Conservation (phyloP, 768 basidiomycete genomes). For the Kwoniella sp. region DNA sequence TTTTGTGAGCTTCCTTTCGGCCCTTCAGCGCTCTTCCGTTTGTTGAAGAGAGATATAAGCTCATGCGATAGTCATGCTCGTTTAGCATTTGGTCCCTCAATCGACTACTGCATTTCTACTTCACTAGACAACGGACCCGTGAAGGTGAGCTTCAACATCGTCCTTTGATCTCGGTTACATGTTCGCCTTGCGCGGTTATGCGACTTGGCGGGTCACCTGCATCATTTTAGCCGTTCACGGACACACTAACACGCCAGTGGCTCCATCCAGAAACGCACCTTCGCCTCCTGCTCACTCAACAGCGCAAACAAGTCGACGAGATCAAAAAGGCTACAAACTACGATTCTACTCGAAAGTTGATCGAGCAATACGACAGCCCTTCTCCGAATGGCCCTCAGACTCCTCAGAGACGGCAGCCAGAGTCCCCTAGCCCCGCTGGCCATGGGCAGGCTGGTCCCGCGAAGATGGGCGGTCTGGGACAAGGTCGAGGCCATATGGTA, state of each 20-base stretch:
- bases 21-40: not conserved
- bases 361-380: constrained; percentile 82
- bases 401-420: constrained; percentile 24
- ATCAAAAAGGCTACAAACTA: constrained; percentile 98
- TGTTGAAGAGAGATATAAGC: not conserved
- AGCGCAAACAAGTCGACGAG: constrained; percentile 84
- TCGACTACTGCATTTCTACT: constrained; percentile 43
- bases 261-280: constrained; percentile 71
- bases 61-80: not conserved
- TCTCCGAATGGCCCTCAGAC: constrained; percentile 13
- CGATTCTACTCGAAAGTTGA: constrained; percentile 82
- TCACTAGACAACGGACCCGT: constrained; percentile 39
- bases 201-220: not conserved
- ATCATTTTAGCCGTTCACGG: not conserved
- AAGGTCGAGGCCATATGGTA: not conserved
- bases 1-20: constrained; percentile 42
- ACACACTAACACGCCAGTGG: not conserved
- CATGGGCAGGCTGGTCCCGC: not conserved
- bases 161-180: not conserved
- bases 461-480: constrained; percentile 4
- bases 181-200: not conserved
- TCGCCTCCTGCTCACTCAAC: constrained; percentile 70
- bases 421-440: constrained; percentile 25
- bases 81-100: constrained; percentile 40
- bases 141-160: constrained; percentile 40